Evolutionary conservation across 2,329 filamentous ascomycete species (phyloP), one percentile per base, ranked within the genome.

Genomic region (Scedosporium minutisporum): DNA sequence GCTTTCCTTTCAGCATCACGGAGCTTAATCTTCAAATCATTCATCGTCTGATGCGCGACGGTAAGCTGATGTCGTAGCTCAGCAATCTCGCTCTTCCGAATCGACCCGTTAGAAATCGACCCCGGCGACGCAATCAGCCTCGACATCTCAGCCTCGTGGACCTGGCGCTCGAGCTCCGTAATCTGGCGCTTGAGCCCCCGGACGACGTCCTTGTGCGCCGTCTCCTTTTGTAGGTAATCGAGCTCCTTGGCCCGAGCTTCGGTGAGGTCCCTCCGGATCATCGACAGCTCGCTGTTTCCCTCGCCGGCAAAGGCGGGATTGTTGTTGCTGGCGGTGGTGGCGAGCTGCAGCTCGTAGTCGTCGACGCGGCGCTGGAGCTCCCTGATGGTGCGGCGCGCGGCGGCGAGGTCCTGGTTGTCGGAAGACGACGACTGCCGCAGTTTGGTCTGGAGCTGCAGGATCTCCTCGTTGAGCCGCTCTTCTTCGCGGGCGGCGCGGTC

Each of bases 401-500:
- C 79, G 59, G 80, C 76, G 41, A 85, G 73, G 65, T 86, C 85
- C 27, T 81, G 75, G 68, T 69, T 82, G 72, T 74, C 86, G 62
- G 70, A 77, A 67, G 71, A 78, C 67, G 66, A 81, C 68, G 70
- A 81, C 73, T 72, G 78, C 65, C 69, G 75, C 55, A 78, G 66
- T 66, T 74, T 76, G 62, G 72, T 70, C 65, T 84, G 82, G 3
- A 86, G 74, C 62, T 82, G 76, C 27, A 77, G 73, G 58, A 86
- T 77, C 65, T 86, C 81, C 41, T 81, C 76, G 25, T 77, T 78
- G 7, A 87, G 78, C 12, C 85, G 84, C 64, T 84, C 81, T 67
- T 90, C 87, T 69, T 89, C 87, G n/a, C 78, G 76, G 2, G 81
- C 81, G 3, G 87, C 86, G 70, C 85, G 83, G 66, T 87, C 84